phyloP scores from a whole-genome alignment of 2,329 filamentous ascomycete species.

The Claviceps africana region DNA sequence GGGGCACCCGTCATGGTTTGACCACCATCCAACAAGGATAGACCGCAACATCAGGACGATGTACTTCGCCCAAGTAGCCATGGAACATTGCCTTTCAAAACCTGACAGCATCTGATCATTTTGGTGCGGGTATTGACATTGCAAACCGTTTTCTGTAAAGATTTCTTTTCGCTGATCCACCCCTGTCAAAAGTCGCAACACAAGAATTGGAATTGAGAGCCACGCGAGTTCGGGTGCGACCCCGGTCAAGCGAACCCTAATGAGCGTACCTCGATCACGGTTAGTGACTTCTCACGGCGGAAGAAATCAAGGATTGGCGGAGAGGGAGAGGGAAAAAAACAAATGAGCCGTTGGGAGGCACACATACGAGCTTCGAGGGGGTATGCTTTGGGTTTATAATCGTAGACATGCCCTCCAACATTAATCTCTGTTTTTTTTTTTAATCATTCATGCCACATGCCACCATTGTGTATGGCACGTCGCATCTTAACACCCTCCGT shows the following conservation, averaged over 20 bases:
- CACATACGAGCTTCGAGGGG: background rate
- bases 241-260: constrained; percentile 3
- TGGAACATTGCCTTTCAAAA: background rate
- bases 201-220: constrained; percentile 7
- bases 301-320: background rate
- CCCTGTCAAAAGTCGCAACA: background rate
- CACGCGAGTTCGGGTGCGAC: constrained; percentile 10
- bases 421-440: background rate
- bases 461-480: background rate
- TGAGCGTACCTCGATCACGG: background rate
- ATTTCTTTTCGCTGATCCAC: constrained; percentile 2
- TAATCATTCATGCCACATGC: background rate
- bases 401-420: constrained; percentile 8
- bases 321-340: constrained; percentile 1
- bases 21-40: background rate
- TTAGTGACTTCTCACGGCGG: background rate
- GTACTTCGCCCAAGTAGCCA: background rate
- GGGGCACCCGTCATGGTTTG: background rate
- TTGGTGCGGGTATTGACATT: background rate
- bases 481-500: background rate
- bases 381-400: constrained; percentile 8
- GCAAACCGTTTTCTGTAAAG: background rate
- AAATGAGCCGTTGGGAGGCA: constrained; percentile 2
- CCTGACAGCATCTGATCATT: background rate
- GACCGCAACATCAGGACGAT: constrained; percentile 1